Evolutionary conservation across 345 rosid genomes (phyloP), one percentile per base, ranked within the genome.

Genomic region (Clausena lansium): DNA sequence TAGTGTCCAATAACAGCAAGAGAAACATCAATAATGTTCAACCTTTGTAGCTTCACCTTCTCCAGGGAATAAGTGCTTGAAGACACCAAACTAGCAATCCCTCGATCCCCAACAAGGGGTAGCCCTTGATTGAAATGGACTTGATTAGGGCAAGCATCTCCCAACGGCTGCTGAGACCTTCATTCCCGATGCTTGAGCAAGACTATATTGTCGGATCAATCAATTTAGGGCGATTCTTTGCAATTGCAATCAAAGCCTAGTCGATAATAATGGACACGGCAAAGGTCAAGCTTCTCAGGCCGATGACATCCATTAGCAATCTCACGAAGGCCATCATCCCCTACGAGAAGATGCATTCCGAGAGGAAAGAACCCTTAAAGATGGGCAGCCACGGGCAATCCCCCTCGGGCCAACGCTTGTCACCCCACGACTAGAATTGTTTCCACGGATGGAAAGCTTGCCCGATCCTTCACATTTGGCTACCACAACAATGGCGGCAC

Each of bases 91-190:
- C 87, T 73, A 1, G 91, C 84, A 75, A 96, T 81, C 85, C 99
- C 99, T 85, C 94, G 94, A 85, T 96, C 99, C 75, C 94, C 94
- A 68, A 94, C 89, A 74, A 75, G 85, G 95, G 91, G 80, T 98
- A 96, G 80, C 86, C 84, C 70, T 85, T 92, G 79, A 96, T 86
- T 0, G 97, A 86, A 70, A 94, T 73, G 11, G 97, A 92, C 85
- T 82, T 92, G 80, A 79, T 88, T 89, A 70, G 87, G 67, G 82
- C 99, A 96, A 96, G 67, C 77, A 81, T 60, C 71, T 73, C 27
- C 91, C 97, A 78, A 96, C 32, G 7, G 97, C 94, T 81, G 89
- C 70, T 81, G 89, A 96, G 77, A 38, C 97, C 90, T 75, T 88
- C 95, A 78, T 92, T 92, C 78, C 93, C 95, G 68, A 96, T 86